These are phyloP conservation scores for Coffea humblotiana DNA, from an alignment of 305 asterid genomes.

Conservation along the genomic window DNA sequence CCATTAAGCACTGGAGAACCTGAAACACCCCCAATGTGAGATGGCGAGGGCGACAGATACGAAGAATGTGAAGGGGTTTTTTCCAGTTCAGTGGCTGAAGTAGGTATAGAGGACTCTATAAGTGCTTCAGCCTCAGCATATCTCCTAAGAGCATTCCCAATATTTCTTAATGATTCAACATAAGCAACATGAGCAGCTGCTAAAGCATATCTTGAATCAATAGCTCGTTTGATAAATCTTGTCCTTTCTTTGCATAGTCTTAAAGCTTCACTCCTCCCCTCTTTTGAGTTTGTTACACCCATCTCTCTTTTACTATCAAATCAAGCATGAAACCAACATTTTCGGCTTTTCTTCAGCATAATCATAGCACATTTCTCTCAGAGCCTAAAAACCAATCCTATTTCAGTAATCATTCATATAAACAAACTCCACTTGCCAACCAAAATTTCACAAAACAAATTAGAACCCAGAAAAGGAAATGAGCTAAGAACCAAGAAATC, in stretches of 20 bases:
- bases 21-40: slow-evolving; percentile 56
- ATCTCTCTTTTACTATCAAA: slow-evolving; percentile 29
- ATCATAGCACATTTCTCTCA: slow-evolving; percentile 4
- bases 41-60: slow-evolving; percentile 68
- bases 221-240: slow-evolving; percentile 71
- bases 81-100: slow-evolving; percentile 63
- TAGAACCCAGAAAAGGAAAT: slow-evolving; percentile 20
- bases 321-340: slow-evolving; percentile 19
- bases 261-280: slow-evolving; percentile 70
- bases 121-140: slow-evolving; percentile 88
- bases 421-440: not conserved
- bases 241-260: slow-evolving; percentile 84
- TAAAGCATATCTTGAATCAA: slow-evolving; percentile 80
- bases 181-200: slow-evolving; percentile 97
- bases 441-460: slow-evolving; percentile 7
- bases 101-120: slow-evolving; percentile 59
- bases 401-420: not conserved
- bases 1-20: slow-evolving; percentile 71
- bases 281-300: slow-evolving; percentile 75
- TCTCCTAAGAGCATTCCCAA: slow-evolving; percentile 84
- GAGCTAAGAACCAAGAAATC: slow-evolving; percentile 19
- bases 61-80: slow-evolving; percentile 76
- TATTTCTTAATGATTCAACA: slow-evolving; percentile 72
- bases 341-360: slow-evolving; percentile 21
- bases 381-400: not conserved